These are phyloP conservation scores for Pistacia atlantica DNA, from an alignment of 345 rosid species.

Conservation along the genomic window DNA sequence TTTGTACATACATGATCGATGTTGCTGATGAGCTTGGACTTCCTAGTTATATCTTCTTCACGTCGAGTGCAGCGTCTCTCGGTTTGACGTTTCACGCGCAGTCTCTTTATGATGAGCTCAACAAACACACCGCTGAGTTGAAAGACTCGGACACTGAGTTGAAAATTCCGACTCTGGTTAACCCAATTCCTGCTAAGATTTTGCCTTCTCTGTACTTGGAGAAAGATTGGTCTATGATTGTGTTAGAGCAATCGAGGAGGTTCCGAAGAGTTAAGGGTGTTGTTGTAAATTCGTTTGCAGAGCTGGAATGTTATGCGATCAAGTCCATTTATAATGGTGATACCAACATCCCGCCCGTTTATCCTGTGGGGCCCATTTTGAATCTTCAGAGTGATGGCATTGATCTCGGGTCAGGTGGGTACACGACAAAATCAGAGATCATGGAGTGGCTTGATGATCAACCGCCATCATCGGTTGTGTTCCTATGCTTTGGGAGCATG, in stretches of 20 bases:
- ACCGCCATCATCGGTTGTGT: constrained; percentile 51
- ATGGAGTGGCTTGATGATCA: constrained; percentile 51
- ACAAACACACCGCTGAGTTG: constrained; percentile 13
- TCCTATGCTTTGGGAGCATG: constrained; percentile 67
- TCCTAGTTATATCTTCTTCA: neutral
- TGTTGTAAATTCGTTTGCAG: constrained; percentile 37
- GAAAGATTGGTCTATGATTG: neutral
- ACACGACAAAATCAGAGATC: constrained; percentile 23
- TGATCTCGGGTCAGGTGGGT: neutral
- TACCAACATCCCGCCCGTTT: constrained; percentile 21
- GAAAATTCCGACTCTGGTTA: constrained; percentile 29
- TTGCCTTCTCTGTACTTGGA: constrained; percentile 11
- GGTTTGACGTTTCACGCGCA: constrained; percentile 23
- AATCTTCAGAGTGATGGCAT: constrained; percentile 28
- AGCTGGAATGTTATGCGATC: constrained; percentile 40
- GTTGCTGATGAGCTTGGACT: neutral
- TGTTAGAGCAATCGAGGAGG: constrained; percentile 16
- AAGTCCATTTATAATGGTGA: constrained; percentile 10
- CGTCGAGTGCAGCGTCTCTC: constrained; percentile 17
- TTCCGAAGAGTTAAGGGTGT: constrained; percentile 37
- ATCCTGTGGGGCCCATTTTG: constrained; percentile 56
- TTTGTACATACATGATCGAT: neutral
- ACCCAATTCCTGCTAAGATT: constrained; percentile 36
- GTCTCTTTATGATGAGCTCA: constrained; percentile 18
- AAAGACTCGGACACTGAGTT: constrained; percentile 19